These are phyloP conservation scores for Lichtheimia corymbifera DNA, from an alignment of 371 early-diverging fungal species.

Conservation along the genomic window DNA sequence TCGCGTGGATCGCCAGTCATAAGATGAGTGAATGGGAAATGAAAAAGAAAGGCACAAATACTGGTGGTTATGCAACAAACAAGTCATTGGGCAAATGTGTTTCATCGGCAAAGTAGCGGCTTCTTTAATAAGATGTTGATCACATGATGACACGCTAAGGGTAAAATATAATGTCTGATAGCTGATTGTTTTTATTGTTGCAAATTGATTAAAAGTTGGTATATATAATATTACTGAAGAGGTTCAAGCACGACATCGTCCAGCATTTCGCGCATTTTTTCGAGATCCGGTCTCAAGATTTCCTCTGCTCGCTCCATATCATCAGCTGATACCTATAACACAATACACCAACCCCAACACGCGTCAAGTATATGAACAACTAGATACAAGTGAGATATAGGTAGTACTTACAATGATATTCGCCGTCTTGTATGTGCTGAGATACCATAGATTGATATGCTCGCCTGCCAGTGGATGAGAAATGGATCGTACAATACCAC, in stretches of 20 bases:
- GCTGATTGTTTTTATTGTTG: too few species aligned
- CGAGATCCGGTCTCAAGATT: constrained; percentile 32
- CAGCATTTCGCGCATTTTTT: constrained; percentile 34
- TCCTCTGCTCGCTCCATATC: constrained; percentile 41
- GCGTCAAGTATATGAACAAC: too few species aligned
- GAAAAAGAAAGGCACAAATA: too few species aligned
- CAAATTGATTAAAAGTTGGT: too few species aligned
- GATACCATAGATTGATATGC: constrained; percentile 68
- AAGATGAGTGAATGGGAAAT: too few species aligned
- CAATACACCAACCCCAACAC: background rate
- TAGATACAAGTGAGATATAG: background rate
- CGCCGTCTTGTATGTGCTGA: constrained; percentile 73
- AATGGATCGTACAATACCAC: constrained; percentile 76
- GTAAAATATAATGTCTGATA: too few species aligned
- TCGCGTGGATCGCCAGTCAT: too few species aligned
- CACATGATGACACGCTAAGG: too few species aligned
- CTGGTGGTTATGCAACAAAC: too few species aligned
- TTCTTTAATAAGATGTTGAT: too few species aligned
- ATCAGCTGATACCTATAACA: constrained; percentile 34
- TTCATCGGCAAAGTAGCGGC: too few species aligned
- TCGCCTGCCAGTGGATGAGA: constrained; percentile 65
- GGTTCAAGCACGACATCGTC: constrained; percentile 38
- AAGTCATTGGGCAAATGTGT: too few species aligned
- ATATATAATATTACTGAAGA: constrained; percentile 11
- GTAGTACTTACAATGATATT: constrained; percentile 63